phyloP scores from a whole-genome alignment of 768 basidiomycete species.

The Pleurotus citrinopileatus region DNA sequence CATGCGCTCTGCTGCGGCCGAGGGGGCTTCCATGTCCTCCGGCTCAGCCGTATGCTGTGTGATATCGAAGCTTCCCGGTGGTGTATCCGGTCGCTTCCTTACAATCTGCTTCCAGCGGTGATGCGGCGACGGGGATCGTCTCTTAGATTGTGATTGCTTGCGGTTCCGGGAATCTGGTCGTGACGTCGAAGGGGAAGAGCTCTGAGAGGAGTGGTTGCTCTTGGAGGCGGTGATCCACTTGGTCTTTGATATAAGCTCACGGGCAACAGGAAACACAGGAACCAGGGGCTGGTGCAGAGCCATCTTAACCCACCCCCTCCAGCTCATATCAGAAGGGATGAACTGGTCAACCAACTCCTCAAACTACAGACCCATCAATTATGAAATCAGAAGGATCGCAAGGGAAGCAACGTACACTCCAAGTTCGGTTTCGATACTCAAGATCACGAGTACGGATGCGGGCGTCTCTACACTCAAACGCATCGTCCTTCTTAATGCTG shows the following conservation, averaged over 20 bases:
- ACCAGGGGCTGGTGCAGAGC: conserved; percentile 78
- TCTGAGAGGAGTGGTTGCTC: conserved; percentile 22
- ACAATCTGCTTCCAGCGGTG: conserved; percentile 13
- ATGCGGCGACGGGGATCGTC: conserved; percentile 15
- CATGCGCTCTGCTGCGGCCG: background rate
- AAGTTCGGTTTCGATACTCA: conserved; percentile 79
- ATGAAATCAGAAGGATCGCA: conserved; percentile 5
- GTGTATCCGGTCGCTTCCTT: conserved; percentile 12
- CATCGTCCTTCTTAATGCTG: conserved; percentile 80
- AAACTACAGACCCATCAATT: conserved; percentile 42
- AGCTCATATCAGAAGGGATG: conserved; percentile 72
- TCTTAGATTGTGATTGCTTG: conserved; percentile 9
- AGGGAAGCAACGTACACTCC: conserved; percentile 55
- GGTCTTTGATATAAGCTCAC: conserved; percentile 75
- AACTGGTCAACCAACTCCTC: conserved; percentile 80
- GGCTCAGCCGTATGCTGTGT: conserved; percentile 14
- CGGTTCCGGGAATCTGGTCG: background rate
- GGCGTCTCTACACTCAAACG: conserved; percentile 80
- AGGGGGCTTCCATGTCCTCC: conserved; percentile 1
- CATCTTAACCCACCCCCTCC: conserved; percentile 83
- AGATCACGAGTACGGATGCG: conserved; percentile 77
- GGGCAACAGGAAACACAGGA: conserved; percentile 75
- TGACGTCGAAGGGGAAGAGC: background rate
- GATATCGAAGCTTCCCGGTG: conserved; percentile 9
- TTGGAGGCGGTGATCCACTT: conserved; percentile 58